Base-by-base conservation (phyloP, 345 rosid genomes). In the Acer saccharum region DNA sequence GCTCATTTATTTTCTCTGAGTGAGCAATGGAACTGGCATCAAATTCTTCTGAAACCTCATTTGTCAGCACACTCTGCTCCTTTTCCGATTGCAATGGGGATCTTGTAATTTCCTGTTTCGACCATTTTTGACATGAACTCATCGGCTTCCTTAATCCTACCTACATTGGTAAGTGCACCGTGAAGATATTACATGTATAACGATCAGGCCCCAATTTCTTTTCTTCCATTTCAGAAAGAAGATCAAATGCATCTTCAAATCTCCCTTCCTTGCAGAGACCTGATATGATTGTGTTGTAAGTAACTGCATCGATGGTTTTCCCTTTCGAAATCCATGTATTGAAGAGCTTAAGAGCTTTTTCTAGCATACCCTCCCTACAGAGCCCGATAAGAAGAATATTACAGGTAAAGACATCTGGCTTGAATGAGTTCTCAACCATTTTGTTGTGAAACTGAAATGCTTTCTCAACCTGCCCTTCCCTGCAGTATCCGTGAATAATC, bases 291-390 rank as follows among this genome's bases (percentile, higher is more conserved):
- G 88, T 95, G 88, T 92, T 93, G 88, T 93, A 90, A 17, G 99
- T 87, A 65, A 90, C 91, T 17, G 80, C 80, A 83, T 93, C 97
- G 62, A 88, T 58, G 21, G 73, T 62, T 75, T 89, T 88, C 52
- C 93, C 94, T 73, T 89, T 82, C 3, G 84, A 86, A 74, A 84
- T 83, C 88, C 92, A 92, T 0, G 89, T 73, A 68, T 88, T 72
- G 83, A 93, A 93, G 87, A 93, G 94, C 72, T 85, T 88, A 75
- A 95, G 88, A 67, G 97, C 97, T 81, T 92, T 93, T 41, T 92
- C 97, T 58, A 90, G 87, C 96, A 89, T 80, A 52, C 96, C 89
- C 66, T 88, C 88, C 29, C 79, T 83, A 81, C 97, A 95, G 77
- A 93, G 92, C 73, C 94, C 97, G 39, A 74, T 71, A 70, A 95